Conservation (phyloP, 2,329 filamentous ascomycete species). For the Hymenoscyphus fructigenus region DNA sequence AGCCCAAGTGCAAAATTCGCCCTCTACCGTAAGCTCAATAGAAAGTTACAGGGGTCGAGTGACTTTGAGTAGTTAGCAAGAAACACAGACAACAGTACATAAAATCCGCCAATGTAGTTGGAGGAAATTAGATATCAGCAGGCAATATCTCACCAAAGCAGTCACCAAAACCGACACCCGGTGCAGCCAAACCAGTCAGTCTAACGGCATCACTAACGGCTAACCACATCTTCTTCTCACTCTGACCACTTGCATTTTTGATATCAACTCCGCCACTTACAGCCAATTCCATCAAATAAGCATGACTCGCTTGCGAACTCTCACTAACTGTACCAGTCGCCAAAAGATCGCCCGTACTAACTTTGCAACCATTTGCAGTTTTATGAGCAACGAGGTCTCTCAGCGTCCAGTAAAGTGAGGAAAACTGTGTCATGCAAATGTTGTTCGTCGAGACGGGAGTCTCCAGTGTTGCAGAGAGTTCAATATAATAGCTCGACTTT, state of each 20-base stretch:
- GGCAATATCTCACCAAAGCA: conserved; percentile 19
- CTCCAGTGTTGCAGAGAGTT: conserved; percentile 41
- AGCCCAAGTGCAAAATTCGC: no score
- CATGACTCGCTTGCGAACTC: conserved; percentile 36
- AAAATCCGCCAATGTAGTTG: no score
- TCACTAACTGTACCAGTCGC: conserved; percentile 46
- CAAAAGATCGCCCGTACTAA: conserved; percentile 43
- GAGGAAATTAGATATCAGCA: no score
- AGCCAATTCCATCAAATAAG: conserved; percentile 44
- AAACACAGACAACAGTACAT: no score
- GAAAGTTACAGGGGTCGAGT: no score
- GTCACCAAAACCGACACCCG: conserved; percentile 32
- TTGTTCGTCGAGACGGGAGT: conserved; percentile 44
- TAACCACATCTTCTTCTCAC: conserved; percentile 35
- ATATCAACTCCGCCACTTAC: conserved; percentile 39
- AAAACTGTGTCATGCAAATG: conserved; percentile 35
- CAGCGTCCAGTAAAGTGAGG: conserved; percentile 42
- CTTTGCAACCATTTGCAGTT: conserved; percentile 39
- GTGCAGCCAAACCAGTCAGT: conserved; percentile 20
- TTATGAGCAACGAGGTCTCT: conserved; percentile 41
- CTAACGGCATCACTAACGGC: conserved; percentile 41
- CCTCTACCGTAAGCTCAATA: no score
- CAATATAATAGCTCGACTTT: no score
- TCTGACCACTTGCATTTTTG: conserved; percentile 31
- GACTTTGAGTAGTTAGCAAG: no score